Evolutionary conservation across 805 yeast species (phyloP).

Genomic region (Metschnikowia colocasiae): DNA sequence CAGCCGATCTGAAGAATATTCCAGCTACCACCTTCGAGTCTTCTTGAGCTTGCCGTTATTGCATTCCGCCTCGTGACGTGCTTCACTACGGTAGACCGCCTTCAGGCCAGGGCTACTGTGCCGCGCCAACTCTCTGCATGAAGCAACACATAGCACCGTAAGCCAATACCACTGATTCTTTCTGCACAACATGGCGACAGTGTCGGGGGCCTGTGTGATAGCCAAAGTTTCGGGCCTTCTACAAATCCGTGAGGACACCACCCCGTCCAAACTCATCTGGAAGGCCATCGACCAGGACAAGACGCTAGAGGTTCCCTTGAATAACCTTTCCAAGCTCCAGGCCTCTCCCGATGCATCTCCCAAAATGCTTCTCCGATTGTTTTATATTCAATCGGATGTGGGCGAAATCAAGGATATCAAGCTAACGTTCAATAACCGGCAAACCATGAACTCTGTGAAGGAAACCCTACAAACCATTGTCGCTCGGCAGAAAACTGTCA

Average conservation of each 20-base stretch:
- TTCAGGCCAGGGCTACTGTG: neutral
- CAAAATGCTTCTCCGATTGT: slow-evolving; percentile 61
- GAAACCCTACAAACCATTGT: slow-evolving; percentile 63
- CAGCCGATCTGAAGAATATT: too few relatives aligned
- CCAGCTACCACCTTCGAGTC: too few relatives aligned
- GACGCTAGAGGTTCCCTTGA: slow-evolving; percentile 33
- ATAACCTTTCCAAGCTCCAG: slow-evolving; percentile 45
- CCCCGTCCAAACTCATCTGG: slow-evolving; percentile 58
- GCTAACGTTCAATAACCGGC: slow-evolving; percentile 66
- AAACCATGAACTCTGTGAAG: slow-evolving; percentile 73
- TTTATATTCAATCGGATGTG: slow-evolving; percentile 39
- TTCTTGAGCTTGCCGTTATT: too few relatives aligned
- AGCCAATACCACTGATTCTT: neutral
- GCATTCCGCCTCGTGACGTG: too few relatives aligned
- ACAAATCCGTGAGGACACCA: slow-evolving; percentile 50
- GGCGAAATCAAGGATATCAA: slow-evolving; percentile 29
- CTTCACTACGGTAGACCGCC: too few relatives aligned
- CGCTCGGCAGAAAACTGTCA: slow-evolving; percentile 58
- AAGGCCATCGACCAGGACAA: slow-evolving; percentile 49
- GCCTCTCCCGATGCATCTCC: slow-evolving; percentile 67
- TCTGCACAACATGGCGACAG: slow-evolving; percentile 18
- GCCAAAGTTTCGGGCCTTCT: slow-evolving; percentile 56
- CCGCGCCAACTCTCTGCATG: slow-evolving; percentile 1
- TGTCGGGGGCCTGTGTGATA: slow-evolving; percentile 52
- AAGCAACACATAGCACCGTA: neutral